Evolutionary conservation across 1,139 yeast species (phyloP), one percentile per base, ranked within the genome.

Genomic region (Blastobotrys aristatus): DNA sequence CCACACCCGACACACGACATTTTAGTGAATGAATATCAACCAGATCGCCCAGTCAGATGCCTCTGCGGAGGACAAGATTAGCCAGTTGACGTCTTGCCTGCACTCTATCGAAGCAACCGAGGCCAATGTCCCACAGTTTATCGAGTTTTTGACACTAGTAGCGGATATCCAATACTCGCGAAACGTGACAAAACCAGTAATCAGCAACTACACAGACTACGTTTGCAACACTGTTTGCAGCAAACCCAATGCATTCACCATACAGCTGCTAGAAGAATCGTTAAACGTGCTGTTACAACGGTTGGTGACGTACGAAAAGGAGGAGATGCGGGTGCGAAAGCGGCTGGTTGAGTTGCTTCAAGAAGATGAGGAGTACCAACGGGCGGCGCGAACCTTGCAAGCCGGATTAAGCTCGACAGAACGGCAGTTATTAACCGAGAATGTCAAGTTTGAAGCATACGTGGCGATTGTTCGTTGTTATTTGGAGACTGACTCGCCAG

Each of bases 401-500:
- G 61, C 54, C 13, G 63, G 61, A 4, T 47, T 59, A 45, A 59
- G 52, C 13, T 53, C 60, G 3, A 58, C 56, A 7, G 58, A 57
- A 40, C 43, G 58, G 24, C 54, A 56, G 8, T 50, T 48, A 30
- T 50, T 63, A 17, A 44, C 59, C 10, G 64, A 64, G 43, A 59
- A 56, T 21, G 55, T 58, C 35, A 55, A 53, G 47, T 63, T 66
- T 37, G 55, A 53, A 2, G 52, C 59, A 31, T 59, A 59, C 29
- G 60, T 66, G n/a, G 59, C 64, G 18, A 58, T 65, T 27, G 58
- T 62, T 30, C 56, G 69, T 20, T 53, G 59, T 47, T 54, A 63
- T 40, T 49, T 66, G 35, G 68, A 66, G 39, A 57, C 58, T n/a
- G 65, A 56, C 29, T 67, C 64, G 46, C 53, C 63, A n/a, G 62